A percentile compares a stretch with the other conserved stretches of the same genome.
These are phyloP conservation scores for thale cress (Arabidopsis thaliana) DNA, from an alignment of 345 rosid species.

Conservation along the genomic window DNA sequence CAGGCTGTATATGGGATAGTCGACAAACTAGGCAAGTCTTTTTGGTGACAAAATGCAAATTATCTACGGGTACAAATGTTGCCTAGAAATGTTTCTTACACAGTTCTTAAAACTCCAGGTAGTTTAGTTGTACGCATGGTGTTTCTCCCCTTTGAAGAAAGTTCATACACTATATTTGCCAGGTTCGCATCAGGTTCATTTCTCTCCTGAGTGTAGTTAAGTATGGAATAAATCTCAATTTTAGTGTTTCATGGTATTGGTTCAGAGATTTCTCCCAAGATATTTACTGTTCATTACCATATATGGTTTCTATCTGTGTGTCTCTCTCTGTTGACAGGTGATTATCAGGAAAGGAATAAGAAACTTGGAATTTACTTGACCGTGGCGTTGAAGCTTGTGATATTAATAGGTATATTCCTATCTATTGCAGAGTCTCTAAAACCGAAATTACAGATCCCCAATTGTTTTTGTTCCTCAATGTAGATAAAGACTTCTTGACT, in stretches of 20 bases:
- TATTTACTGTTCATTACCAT: conserved; percentile 4
- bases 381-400: conserved; percentile 89
- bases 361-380: conserved; percentile 64
- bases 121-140: conserved; percentile 95
- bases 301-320: neutral
- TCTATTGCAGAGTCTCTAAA: neutral
- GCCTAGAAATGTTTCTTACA: conserved; percentile 23
- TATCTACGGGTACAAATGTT: neutral
- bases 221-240: conserved; percentile 5
- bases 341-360: conserved; percentile 55
- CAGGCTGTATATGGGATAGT: conserved; percentile 97
- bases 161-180: conserved; percentile 93
- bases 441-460: neutral
- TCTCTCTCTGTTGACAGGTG: conserved; percentile 52
- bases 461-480: conserved; percentile 12
- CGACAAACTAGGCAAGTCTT: conserved; percentile 75
- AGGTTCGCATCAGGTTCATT: conserved; percentile 96
- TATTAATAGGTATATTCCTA: conserved; percentile 64
- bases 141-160: conserved; percentile 96
- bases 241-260: conserved; percentile 7
- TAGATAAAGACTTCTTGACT: conserved; percentile 14
- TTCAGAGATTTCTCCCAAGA: conserved; percentile 3
- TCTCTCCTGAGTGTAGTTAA: conserved; percentile 51
- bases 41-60: conserved; percentile 6
- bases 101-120: conserved; percentile 52